phyloP scores from a whole-genome alignment of 176 grass and related monocot genomes.

The Zizania latifolia region DNA sequence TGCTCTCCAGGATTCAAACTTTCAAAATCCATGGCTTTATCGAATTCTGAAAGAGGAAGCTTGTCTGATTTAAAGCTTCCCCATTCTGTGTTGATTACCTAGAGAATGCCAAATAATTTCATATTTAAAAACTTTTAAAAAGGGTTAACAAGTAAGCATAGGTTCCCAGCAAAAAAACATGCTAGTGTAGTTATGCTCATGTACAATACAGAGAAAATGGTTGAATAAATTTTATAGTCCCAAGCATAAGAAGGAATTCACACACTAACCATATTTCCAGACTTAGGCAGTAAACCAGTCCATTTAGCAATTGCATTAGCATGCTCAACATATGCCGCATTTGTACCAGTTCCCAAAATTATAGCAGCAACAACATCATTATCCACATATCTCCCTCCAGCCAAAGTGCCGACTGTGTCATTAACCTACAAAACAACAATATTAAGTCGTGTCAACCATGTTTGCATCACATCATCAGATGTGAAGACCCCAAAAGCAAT shows the following conservation, averaged over 20 bases:
- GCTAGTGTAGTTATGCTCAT: background rate
- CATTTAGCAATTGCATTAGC: conserved; percentile 66
- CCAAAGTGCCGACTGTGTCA: conserved; percentile 62
- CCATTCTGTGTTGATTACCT: conserved; percentile 82
- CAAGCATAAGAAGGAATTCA: background rate
- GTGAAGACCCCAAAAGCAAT: background rate
- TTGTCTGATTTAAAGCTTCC: conserved; percentile 53
- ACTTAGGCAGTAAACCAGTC: conserved; percentile 39
- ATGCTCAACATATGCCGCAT: conserved; percentile 81
- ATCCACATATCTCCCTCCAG: conserved; percentile 64
- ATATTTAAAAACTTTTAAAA: background rate
- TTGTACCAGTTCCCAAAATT: conserved; percentile 77
- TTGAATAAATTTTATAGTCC: background rate
- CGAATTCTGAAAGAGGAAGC: conserved; percentile 59
- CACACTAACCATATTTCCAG: conserved; percentile 58
- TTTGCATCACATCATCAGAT: background rate
- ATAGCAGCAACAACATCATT: conserved; percentile 58
- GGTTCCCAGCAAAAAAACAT: background rate
- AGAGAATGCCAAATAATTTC: conserved; percentile 12
- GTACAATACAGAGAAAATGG: background rate
- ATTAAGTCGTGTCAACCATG: background rate
- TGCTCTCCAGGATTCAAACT: conserved; percentile 65
- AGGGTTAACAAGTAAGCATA: background rate
- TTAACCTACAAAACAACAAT: conserved; percentile 45
- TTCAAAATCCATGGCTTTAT: conserved; percentile 45